Base-by-base conservation (phyloP, 176 grass and related monocot genomes). In the Pontederia paniculata region DNA sequence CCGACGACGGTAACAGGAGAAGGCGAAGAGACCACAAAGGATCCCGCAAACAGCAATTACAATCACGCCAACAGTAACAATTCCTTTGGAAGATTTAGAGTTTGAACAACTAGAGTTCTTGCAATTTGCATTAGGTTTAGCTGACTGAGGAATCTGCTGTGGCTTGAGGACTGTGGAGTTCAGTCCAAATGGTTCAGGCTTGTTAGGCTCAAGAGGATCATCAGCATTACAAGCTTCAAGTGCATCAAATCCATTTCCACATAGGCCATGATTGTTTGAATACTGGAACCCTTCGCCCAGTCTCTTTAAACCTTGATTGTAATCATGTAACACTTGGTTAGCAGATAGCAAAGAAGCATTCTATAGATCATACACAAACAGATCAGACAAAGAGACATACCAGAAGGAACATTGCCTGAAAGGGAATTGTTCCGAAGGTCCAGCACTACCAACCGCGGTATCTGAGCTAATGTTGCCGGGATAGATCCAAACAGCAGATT, bases 351-450 rank as follows among this genome's bases (percentile, higher is more conserved):
- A 20, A 53, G 12, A 53, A 52, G 25, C 23, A 67, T 43, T 49
- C 41, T 13, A 19, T 14, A 20, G 21, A 55, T 4, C 53, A 45
- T 19, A 19, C 5, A 37, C 56, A 68, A 47, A 52, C 5, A 0
- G 3, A 44, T 58, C 15, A 49, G 20, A 44, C 23, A 50, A 9
- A 23, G 10, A 67, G 1, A 23, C 59, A 44, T 57, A 97, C 93
- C 93, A 14, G 83, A 66, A 56, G 93, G 86, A 23, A 97, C 80
- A 50, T 44, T 97, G 80, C 93, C 86, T 54, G 86, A 90, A 68
- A 97, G 86, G 9, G 86, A 82, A 78, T 97, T 97, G 51, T 90
- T 90, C 71, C 77, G 74, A 70, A 97, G 80, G 77, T 97, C 93
- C 31, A 97, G 58, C 11, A 74, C 65, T 0, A 54, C 54, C 71